Percentiles rank a stretch among this genome's conserved stretches.
Conservation (phyloP, 2,329 filamentous ascomycete genomes). For the Colletotrichum spinosum region DNA sequence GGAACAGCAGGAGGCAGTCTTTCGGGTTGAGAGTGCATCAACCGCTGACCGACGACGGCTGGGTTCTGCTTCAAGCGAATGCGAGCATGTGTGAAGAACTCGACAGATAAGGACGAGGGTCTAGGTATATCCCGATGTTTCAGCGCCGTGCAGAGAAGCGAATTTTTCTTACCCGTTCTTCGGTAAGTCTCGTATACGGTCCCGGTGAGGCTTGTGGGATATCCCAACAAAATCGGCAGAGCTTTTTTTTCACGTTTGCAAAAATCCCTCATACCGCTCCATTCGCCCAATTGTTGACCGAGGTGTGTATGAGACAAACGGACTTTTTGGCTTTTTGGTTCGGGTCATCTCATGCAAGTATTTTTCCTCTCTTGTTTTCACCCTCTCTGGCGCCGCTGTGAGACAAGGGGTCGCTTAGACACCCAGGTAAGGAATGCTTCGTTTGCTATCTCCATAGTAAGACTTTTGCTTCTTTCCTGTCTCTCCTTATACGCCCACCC, state of each 20-base stretch:
- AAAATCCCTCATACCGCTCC: too few species aligned
- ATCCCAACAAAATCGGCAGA: slow-evolving; percentile 18
- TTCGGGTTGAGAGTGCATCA: slow-evolving; percentile 14
- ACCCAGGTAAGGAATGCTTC: too few species aligned
- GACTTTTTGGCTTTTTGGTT: neutral
- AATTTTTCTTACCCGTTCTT: too few species aligned
- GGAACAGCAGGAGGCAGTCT: slow-evolving; percentile 34
- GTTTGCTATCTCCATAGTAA: neutral
- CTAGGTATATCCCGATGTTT: neutral
- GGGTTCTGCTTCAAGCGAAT: slow-evolving; percentile 7
- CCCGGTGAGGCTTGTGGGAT: too few species aligned
- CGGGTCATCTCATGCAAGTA: too few species aligned
- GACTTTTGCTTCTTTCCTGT: neutral
- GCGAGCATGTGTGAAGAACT: neutral
- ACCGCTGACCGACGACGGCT: slow-evolving; percentile 19
- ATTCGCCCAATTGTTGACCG: slow-evolving; percentile 28
- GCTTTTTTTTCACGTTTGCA: slow-evolving; percentile 1
- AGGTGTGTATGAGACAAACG: slow-evolving; percentile 17
- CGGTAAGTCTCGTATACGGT: too few species aligned
- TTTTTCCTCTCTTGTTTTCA: too few species aligned
- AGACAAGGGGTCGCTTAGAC: too few species aligned
- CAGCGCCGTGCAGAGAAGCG: neutral
- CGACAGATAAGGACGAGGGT: neutral
- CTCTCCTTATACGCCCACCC: too few species aligned
- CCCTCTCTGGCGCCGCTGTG: too few species aligned